Conservation (phyloP, 176 grass and related monocot genomes). For the Calamus simplicifolius region DNA sequence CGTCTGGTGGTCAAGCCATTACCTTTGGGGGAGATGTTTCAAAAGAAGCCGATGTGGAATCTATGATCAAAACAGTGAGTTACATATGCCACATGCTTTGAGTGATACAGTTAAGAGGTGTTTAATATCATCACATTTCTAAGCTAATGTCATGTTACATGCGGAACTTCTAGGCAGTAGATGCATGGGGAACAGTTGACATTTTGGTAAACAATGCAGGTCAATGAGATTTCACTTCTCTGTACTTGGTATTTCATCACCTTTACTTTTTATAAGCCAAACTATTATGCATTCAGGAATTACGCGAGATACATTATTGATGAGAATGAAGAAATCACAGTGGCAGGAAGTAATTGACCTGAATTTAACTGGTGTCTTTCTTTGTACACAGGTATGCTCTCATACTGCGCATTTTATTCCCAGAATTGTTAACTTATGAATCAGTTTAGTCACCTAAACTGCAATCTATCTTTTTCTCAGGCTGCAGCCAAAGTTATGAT, state of each 20-base stretch:
- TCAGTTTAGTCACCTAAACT: conserved; percentile 17
- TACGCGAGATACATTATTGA: conserved; percentile 87
- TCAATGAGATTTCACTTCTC: conserved; percentile 10
- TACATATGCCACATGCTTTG: neutral
- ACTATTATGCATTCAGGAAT: conserved; percentile 52
- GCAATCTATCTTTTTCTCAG: conserved; percentile 32
- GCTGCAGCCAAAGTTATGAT: conserved; percentile 97
- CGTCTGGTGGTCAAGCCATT: conserved; percentile 78
- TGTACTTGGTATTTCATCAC: conserved; percentile 3
- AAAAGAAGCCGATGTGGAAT: conserved; percentile 87
- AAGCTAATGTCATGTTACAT: conserved; percentile 8
- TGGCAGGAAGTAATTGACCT: conserved; percentile 99
- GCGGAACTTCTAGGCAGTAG: conserved; percentile 49
- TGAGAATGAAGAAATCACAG: conserved; percentile 99
- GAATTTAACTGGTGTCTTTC: conserved; percentile 93
- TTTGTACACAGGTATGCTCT: conserved; percentile 72
- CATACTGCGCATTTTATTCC: neutral
- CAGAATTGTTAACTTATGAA: neutral
- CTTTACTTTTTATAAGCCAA: conserved; percentile 5
- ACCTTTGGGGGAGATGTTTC: conserved; percentile 94
- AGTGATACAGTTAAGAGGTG: too few species aligned
- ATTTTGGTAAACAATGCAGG: conserved; percentile 98
- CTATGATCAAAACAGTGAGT: conserved; percentile 96
- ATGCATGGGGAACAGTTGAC: conserved; percentile 91
- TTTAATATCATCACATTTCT: conserved; percentile 8